phyloP scores from a whole-genome alignment of 2,329 filamentous ascomycete species.

The Alternaria arbusti region DNA sequence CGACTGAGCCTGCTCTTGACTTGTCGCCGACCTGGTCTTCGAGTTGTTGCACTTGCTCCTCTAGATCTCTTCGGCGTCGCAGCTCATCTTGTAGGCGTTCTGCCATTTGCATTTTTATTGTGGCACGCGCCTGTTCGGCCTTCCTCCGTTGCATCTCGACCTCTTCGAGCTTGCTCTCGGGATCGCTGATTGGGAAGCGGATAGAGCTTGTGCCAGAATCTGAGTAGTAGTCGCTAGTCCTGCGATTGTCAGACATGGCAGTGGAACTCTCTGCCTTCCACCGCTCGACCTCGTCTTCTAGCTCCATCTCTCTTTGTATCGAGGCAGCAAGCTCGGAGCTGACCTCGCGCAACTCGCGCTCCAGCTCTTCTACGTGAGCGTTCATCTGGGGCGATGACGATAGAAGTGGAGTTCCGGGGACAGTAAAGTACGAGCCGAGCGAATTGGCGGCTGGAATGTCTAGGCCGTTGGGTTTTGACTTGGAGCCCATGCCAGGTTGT shows the following conservation, averaged over 20 bases:
- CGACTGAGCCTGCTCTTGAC: slow-evolving; percentile 32
- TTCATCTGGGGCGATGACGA: slow-evolving; percentile 53
- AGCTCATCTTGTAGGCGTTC: slow-evolving; percentile 89
- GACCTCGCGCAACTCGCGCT: slow-evolving; percentile 92
- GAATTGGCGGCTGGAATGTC: slow-evolving; percentile 61
- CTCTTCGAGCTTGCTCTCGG: slow-evolving; percentile 67
- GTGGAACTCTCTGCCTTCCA: slow-evolving; percentile 77
- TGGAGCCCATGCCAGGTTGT: slow-evolving; percentile 31
- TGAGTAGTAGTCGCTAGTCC: slow-evolving; percentile 97
- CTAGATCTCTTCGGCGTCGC: slow-evolving; percentile 73
- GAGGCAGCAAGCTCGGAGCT: slow-evolving; percentile 90
- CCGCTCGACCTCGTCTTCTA: slow-evolving; percentile 91
- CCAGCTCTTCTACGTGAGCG: slow-evolving; percentile 81
- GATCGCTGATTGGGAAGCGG: slow-evolving; percentile 71
- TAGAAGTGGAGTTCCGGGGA: slow-evolving; percentile 55
- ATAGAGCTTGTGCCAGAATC: slow-evolving; percentile 90
- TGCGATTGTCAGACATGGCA: slow-evolving; percentile 66
- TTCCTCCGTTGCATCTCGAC: slow-evolving; percentile 82
- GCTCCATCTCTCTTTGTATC: slow-evolving; percentile 92
- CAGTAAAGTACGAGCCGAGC: slow-evolving; percentile 53
- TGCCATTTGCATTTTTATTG: slow-evolving; percentile 82
- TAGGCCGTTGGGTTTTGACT: slow-evolving; percentile 54
- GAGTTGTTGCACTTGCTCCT: slow-evolving; percentile 82
- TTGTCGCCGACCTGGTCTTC: slow-evolving; percentile 70
- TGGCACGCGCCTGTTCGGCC: slow-evolving; percentile 89